These are phyloP conservation scores for Avena eriantha DNA, from an alignment of 176 grass and related monocot species.

Conservation along the genomic window DNA sequence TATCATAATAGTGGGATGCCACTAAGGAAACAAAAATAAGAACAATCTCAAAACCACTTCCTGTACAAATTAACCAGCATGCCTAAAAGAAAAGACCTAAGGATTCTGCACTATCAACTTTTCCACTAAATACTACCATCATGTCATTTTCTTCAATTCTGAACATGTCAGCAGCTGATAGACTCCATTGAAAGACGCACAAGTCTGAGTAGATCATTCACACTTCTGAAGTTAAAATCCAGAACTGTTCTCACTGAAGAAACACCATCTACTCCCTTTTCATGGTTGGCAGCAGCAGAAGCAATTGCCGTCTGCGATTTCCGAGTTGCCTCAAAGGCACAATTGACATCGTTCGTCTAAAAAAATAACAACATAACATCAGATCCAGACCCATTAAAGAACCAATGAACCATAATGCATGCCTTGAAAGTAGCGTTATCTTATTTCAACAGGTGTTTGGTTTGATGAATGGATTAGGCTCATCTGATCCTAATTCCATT, in stretches of 20 bases:
- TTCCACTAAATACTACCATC: slow-evolving; percentile 34
- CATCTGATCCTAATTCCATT: neutral
- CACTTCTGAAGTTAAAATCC: slow-evolving; percentile 91
- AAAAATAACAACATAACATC: slow-evolving; percentile 40
- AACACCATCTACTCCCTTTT: slow-evolving; percentile 57
- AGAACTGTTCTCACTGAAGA: slow-evolving; percentile 85
- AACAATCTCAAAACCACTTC: slow-evolving; percentile 31
- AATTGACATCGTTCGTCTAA: slow-evolving; percentile 83
- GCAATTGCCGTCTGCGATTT: slow-evolving; percentile 80
- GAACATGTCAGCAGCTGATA: slow-evolving; percentile 62
- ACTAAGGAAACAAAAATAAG: slow-evolving; percentile 27
- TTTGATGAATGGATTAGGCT: neutral
- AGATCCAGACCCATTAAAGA: slow-evolving; percentile 42
- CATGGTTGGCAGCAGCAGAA: slow-evolving; percentile 57
- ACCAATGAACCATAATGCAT: slow-evolving; percentile 44
- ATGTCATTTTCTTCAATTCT: slow-evolving; percentile 30
- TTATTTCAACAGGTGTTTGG: slow-evolving; percentile 25
- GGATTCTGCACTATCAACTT: slow-evolving; percentile 35
- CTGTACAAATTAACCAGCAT: slow-evolving; percentile 49
- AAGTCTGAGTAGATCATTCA: slow-evolving; percentile 83
- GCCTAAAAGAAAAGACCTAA: slow-evolving; percentile 37
- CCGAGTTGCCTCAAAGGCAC: slow-evolving; percentile 92
- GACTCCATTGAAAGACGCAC: slow-evolving; percentile 92
- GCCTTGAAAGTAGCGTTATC: slow-evolving; percentile 13
- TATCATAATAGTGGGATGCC: slow-evolving; percentile 33